Conservation (phyloP, 305 asterid species). For the Fraxinus velutina region DNA sequence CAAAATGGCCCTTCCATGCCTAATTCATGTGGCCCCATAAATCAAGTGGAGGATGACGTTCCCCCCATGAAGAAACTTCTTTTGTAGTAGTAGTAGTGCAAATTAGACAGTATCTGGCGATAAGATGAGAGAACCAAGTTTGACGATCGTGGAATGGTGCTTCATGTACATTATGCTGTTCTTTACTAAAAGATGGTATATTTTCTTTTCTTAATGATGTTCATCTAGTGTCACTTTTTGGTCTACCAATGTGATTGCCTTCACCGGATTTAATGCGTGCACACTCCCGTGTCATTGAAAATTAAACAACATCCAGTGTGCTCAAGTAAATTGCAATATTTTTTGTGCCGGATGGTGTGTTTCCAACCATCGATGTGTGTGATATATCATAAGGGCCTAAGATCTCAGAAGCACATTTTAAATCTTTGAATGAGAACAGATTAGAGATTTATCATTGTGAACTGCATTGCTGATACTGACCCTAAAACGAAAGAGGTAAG, state of each 20-base stretch:
- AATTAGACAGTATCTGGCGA: neutral
- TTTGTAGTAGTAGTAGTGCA: neutral
- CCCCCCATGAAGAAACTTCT: neutral
- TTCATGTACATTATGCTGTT: neutral
- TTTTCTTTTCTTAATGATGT: neutral
- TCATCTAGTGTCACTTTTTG: neutral
- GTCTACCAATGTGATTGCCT: neutral
- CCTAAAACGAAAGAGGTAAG: neutral
- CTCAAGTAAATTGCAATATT: neutral
- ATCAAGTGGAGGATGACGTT: neutral
- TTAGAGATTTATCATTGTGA: neutral
- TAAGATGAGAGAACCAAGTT: neutral
- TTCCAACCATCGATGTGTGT: neutral
- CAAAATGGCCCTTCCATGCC: neutral
- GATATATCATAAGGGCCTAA: neutral
- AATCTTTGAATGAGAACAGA: neutral
- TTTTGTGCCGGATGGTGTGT: neutral
- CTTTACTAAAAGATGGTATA: neutral
- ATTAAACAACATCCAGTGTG: neutral
- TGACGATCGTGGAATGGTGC: neutral
- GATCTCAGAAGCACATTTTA: neutral
- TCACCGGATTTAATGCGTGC: neutral
- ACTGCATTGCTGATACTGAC: neutral
- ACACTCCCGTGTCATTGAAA: neutral
- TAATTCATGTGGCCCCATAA: neutral